Evolutionary conservation across 2,329 filamentous ascomycete species (phyloP), one percentile per base, ranked within the genome.

Genomic region (Penicillium sp.): DNA sequence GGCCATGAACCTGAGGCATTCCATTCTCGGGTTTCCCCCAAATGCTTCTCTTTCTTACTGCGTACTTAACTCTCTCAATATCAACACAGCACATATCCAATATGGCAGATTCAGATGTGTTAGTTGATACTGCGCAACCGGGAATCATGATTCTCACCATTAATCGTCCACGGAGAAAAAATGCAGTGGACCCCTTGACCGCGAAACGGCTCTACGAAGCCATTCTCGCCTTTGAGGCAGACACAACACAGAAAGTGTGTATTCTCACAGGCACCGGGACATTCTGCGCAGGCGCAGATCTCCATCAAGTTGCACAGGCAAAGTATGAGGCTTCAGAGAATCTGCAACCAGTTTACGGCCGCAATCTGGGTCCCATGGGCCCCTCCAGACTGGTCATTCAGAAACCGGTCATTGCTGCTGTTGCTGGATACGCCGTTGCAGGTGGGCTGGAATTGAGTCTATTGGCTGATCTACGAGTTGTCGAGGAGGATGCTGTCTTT

Each of bases 61-160:
- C 26, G 3, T 24, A 10, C 29, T 20, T 3, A 24, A 13, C 28
- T 28, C 14, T 16, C 18, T 18, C 11, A 24, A 36, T 32, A 22
- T 32, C 26, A 22, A 22, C 29, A n/a, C 16, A 28, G 20, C 10
- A 18, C 14, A 18, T 27, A 16, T 6, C 18, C 7, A 46, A 28
- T 4, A 52, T 54, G 50, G 24, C 47, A 9, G 44, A 49, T 2
- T 10, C 6, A 10, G 8, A 28, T 6, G 36, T 57, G 16, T 34
- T 39, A 6, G 41, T 24, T 8, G 50, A 56, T 44, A 47, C 31
- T 13, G 35, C 31, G 3, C 50, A 50, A 26, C 36, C 44, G 7
- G 77, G 77, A 38, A 77, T 81, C 54, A 77, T 77, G 0, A 75
- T 70, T n/a, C 76, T 81, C 46, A 71, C 74, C n/a, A 72, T 81